Evolutionary conservation across 2,329 filamentous ascomycete species (phyloP).

Genomic region (Endocalyx cinctus): DNA sequence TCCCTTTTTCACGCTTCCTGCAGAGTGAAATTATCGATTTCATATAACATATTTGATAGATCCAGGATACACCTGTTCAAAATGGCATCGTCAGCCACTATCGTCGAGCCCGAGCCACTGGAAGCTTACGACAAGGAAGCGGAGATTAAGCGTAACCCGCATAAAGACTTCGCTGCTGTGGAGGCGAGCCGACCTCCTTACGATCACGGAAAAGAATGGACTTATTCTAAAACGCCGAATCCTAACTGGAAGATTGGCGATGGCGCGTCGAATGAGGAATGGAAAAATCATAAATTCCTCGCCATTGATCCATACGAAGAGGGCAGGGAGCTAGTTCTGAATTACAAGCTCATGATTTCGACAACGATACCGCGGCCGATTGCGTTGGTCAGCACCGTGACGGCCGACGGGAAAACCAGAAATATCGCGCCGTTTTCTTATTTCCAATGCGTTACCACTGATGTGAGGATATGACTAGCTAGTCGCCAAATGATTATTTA

Average conservation of each 20-base stretch:
- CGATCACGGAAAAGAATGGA: conserved; percentile 2
- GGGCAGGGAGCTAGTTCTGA: conserved; percentile 9
- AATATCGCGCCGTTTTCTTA: conserved; percentile 7
- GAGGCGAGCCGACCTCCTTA: conserved; percentile 6
- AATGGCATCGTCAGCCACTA: no score
- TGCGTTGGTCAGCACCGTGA: conserved; percentile 4
- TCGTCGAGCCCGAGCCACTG: conserved; percentile 3
- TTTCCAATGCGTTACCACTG: conserved; percentile 3
- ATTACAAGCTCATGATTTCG: conserved; percentile 13
- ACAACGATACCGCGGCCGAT: conserved; percentile 4
- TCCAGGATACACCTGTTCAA: no score
- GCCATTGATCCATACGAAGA: conserved; percentile 4
- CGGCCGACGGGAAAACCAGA: conserved; percentile 5
- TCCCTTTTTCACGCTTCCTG: no score
- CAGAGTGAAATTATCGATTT: no score
- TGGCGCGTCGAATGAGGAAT: conserved; percentile 4
- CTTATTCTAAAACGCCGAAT: conserved; percentile 4
- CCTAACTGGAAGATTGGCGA: conserved; percentile 5
- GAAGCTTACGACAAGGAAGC: conserved; percentile 20
- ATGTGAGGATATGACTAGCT: not conserved
- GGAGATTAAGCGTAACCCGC: conserved; percentile 13
- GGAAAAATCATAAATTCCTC: conserved; percentile 4
- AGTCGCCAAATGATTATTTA: not conserved
- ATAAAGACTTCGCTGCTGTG: conserved; percentile 11
- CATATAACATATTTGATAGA: no score